Evolutionary conservation across 768 basidiomycete species (phyloP).

Genomic region (Pulveroboletus sp.): DNA sequence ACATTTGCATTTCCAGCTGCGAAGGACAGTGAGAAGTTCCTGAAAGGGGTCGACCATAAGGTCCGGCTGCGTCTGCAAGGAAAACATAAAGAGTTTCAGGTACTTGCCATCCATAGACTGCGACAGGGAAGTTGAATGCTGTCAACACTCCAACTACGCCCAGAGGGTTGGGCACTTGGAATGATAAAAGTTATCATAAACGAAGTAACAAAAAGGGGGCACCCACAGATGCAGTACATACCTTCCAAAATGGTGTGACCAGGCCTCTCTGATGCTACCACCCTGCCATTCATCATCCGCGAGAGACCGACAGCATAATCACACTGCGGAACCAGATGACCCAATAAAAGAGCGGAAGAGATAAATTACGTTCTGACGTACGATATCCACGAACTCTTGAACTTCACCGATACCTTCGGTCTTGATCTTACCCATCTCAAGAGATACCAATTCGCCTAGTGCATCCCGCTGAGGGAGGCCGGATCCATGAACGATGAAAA

Average conservation of each 20-base stretch:
- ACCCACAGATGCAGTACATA: slow-evolving; percentile 21
- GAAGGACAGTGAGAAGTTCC: slow-evolving; percentile 88
- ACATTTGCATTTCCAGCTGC: slow-evolving; percentile 90
- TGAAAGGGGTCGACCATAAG: slow-evolving; percentile 29
- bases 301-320: slow-evolving; percentile 93
- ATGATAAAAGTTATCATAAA: slow-evolving; percentile 15
- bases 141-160: slow-evolving; percentile 72
- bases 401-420: slow-evolving; percentile 92
- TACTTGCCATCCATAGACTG: slow-evolving; percentile 82
- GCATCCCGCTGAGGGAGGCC: slow-evolving; percentile 66
- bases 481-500: slow-evolving; percentile 10
- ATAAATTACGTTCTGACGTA: slow-evolving; percentile 39
- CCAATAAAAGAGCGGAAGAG: slow-evolving; percentile 4
- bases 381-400: slow-evolving; percentile 92
- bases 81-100: background rate
- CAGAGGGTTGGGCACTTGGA: slow-evolving; percentile 84
- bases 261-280: slow-evolving; percentile 84
- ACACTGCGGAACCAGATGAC: slow-evolving; percentile 48
- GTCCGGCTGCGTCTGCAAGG: slow-evolving; percentile 5
- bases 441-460: slow-evolving; percentile 77
- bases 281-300: slow-evolving; percentile 89
- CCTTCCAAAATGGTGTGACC: slow-evolving; percentile 92
- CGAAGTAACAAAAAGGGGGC: slow-evolving; percentile 2
- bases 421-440: slow-evolving; percentile 90
- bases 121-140: slow-evolving; percentile 96